A percentile compares a stretch with the other conserved stretches of the same genome.
These are phyloP conservation scores for Kalaharituber pfeilii DNA, from an alignment of 2,329 filamentous ascomycete species.

Conservation along the genomic window DNA sequence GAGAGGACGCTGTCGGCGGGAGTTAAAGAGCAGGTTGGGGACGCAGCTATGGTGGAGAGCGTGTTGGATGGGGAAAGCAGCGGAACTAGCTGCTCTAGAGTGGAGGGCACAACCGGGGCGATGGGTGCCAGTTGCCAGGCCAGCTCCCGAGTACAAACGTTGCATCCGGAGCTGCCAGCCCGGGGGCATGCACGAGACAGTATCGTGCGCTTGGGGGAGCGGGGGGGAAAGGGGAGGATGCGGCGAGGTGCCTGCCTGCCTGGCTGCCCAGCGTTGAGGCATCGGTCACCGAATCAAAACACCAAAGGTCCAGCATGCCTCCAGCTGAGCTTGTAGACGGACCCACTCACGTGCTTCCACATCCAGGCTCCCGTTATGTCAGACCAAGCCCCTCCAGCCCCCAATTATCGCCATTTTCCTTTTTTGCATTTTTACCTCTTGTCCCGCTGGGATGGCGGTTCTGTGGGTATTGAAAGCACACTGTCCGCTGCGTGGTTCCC, in stretches of 20 bases:
- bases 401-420: background rate
- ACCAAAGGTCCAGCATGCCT: background rate
- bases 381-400: background rate
- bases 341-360: background rate
- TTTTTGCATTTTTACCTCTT: background rate
- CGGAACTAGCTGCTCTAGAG: background rate
- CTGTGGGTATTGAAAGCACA: background rate
- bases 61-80: background rate
- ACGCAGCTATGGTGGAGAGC: background rate
- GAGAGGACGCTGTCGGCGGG: background rate
- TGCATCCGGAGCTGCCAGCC: background rate
- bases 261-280: background rate
- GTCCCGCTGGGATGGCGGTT: no score
- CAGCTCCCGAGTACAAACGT: background rate
- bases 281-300: background rate
- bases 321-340: background rate
- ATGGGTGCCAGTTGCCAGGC: background rate
- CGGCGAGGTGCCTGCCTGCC: background rate
- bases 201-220: background rate
- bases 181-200: background rate
- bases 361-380: background rate
- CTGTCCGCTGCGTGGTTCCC: background rate
- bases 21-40: constrained; percentile 1
- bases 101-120: background rate
- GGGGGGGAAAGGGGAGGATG: background rate